Evolutionary conservation across 1,284 basidiomycete genomes (phyloP), one percentile per base, ranked within the genome.

Genomic region (Xerocomus minutiporus): DNA sequence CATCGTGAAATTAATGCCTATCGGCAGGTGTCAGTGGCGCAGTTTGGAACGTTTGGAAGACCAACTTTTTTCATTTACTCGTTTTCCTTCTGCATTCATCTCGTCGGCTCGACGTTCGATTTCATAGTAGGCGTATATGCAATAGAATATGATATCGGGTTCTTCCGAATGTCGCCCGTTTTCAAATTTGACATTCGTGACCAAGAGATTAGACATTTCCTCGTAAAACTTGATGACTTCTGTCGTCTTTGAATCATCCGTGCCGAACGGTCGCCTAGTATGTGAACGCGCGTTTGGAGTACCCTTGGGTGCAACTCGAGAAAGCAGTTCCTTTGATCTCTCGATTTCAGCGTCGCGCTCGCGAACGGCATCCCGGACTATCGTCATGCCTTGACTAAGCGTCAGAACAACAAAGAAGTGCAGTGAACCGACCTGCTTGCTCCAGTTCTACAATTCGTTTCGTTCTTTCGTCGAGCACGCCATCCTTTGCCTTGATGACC

Each of bases 281-380:
- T 62, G 48, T 63, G 70, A 43, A 61, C 61, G 48, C 57, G 64
- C 50, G 61, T 69, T 46, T 53, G 64, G 44, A 62, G 54, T 69
- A 61, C 51, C 29, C 45, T 53, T 67, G 59, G 59, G 70, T 56
- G 65, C 63, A 20, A 72, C 65, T 57, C 78, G 75, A 26, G 70
- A 59, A 12, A 71, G 68, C n/a, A 84, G 64, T 1, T 66, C 59
- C 52, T 80, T 80, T 41, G 75, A 74, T 48, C 80, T 73, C 51
- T 85, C 78, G 42, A 86, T 80, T 64, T 89, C 85, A 12, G 76
- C 73, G 35, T 82, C 73, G 17, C 86, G 73, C 54, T 89, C 84
- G 15, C 73, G 66, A 42, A 70, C 71, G 23, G 80, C 59, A 20
- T 81, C 72, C 55, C 75, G 73, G 56, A 78, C 80, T 80, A 60